A percentile compares a stretch with the other conserved stretches of the same genome.
These are phyloP conservation scores for Gossypium lobatum DNA, from an alignment of 441 rosid species.

Conservation along the genomic window DNA sequence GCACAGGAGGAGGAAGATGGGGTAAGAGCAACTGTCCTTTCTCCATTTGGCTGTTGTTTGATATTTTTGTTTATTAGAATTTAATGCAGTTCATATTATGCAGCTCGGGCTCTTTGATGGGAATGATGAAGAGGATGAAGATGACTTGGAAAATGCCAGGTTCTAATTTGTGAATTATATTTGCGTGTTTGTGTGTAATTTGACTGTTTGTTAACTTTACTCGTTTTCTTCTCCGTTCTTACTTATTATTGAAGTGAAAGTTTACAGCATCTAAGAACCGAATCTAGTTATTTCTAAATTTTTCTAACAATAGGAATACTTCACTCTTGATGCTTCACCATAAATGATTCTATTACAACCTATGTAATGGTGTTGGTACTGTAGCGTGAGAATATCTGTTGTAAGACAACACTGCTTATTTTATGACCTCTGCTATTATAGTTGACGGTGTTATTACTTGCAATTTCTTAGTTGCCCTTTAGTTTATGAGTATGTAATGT, in stretches of 20 bases:
- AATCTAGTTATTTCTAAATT: neutral
- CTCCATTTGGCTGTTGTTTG: neutral
- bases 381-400: neutral
- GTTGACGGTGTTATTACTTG: neutral
- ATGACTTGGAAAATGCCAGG: constrained; percentile 34
- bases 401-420: neutral
- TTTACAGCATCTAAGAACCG: neutral
- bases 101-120: constrained; percentile 52
- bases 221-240: neutral
- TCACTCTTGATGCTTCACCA: neutral
- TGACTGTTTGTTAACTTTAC: neutral
- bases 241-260: neutral
- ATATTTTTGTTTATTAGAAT: neutral
- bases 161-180: constrained; percentile 12
- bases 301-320: neutral
- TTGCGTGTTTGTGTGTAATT: neutral
- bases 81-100: constrained; percentile 16
- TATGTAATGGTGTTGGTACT: neutral
- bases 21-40: constrained; percentile 18
- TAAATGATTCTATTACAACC: neutral
- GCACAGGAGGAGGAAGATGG: constrained; percentile 36
- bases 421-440: neutral
- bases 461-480: neutral
- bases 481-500: neutral
- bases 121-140: constrained; percentile 35